Evolutionary conservation across 345 rosid genomes (phyloP).

Genomic region (Iberis pinnata): DNA sequence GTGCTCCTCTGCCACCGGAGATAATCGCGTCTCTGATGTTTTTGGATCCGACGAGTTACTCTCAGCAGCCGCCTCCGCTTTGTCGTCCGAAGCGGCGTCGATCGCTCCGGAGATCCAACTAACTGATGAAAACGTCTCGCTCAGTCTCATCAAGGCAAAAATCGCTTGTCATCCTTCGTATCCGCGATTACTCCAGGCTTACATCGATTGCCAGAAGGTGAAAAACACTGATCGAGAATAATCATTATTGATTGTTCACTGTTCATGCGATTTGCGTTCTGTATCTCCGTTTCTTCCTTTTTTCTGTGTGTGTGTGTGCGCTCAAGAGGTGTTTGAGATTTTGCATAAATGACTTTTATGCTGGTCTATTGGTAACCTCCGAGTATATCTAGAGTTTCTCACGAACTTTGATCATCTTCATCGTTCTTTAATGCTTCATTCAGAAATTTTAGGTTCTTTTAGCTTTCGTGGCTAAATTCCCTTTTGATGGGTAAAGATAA

Average conservation of each 20-base stretch:
- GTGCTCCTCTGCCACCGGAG: constrained; percentile 41
- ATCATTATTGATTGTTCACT: not conserved
- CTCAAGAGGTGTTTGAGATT: not conserved
- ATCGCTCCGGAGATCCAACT: constrained; percentile 45
- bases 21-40: constrained; percentile 28
- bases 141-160: constrained; percentile 51
- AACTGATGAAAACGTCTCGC: constrained; percentile 37
- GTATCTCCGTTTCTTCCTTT: not conserved
- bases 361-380: not conserved
- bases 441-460: too few species aligned
- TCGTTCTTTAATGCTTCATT: too few species aligned
- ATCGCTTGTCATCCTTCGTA: constrained; percentile 86
- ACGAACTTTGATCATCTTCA: too few species aligned
- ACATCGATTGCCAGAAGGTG: constrained; percentile 97
- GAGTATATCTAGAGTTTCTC: too few species aligned
- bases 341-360: not conserved
- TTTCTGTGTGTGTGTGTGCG: not conserved
- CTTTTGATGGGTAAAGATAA: too few species aligned
- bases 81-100: constrained; percentile 66
- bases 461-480: too few species aligned
- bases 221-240: too few species aligned
- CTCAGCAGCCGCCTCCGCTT: constrained; percentile 51
- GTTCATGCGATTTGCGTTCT: not conserved
- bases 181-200: constrained; percentile 76
- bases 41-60: constrained; percentile 65